A percentile compares a stretch with the other conserved stretches of the same genome.
These are phyloP conservation scores for Artomyces pyxidatus DNA, from an alignment of 768 basidiomycete species.

Conservation along the genomic window DNA sequence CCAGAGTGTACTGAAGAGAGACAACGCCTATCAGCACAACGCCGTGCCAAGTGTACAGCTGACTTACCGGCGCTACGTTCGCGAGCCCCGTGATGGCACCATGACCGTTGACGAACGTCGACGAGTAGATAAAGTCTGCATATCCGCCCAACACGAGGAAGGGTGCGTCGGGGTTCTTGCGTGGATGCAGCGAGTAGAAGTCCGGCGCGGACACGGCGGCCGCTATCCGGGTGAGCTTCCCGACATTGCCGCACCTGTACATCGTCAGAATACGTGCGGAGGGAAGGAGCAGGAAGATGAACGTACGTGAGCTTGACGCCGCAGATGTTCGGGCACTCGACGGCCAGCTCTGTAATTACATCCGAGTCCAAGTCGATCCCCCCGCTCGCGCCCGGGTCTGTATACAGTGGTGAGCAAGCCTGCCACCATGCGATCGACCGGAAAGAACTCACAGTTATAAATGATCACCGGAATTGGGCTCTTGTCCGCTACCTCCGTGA, in stretches of 20 bases:
- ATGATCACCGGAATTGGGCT: conserved; percentile 84
- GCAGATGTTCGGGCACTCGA: conserved; percentile 64
- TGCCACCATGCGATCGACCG: neutral
- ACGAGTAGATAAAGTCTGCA: conserved; percentile 73
- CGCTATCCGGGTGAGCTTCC: conserved; percentile 81
- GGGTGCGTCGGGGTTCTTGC: conserved; percentile 54
- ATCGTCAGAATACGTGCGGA: conserved; percentile 8
- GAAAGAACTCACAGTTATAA: conserved; percentile 67
- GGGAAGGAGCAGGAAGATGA: neutral
- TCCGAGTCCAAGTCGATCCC: conserved; percentile 92
- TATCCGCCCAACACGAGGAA: conserved; percentile 87
- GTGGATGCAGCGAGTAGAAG: conserved; percentile 55
- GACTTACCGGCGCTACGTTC: conserved; percentile 67
- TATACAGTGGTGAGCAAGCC: conserved; percentile 10
- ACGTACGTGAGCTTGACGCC: conserved; percentile 88
- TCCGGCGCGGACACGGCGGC: conserved; percentile 49
- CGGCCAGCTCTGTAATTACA: conserved; percentile 72
- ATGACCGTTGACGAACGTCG: conserved; percentile 64
- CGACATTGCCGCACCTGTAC: conserved; percentile 79
- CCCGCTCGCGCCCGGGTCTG: conserved; percentile 80
- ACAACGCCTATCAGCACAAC: neutral
- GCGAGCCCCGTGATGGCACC: conserved; percentile 89
- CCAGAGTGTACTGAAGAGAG: conserved; percentile 42
- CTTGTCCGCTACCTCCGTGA: conserved; percentile 64
- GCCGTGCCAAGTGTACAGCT: neutral